Evolutionary conservation across 805 yeast species (phyloP), one percentile per base, ranked within the genome.

Genomic region (Lipomyces anomalus): DNA sequence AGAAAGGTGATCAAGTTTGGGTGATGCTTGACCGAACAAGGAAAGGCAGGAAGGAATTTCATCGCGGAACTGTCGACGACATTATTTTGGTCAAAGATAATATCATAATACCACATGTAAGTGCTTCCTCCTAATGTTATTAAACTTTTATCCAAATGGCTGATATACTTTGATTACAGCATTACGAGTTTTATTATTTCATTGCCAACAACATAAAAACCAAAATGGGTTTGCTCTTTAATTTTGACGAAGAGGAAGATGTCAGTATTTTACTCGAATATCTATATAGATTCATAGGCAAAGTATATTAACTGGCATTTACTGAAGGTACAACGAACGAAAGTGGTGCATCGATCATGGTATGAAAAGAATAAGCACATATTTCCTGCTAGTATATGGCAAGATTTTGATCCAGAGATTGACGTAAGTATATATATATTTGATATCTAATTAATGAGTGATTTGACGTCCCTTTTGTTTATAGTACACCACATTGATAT

Each of bases 311-410:
- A n/a, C n/a, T n/a, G n/a, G n/a, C n/a, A n/a, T n/a, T n/a, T n/a
- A n/a, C n/a, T n/a, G 23, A 44, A 35, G 13, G 36, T 39, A 4
- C 40, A 39, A 30, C 43, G 56, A 20, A 54, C 55, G 13, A 55
- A 57, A 38, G 53, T 62, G 20, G 65, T 62, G 16, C 48, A 51
- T 16, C 43, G 56, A 24, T 29, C 49, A 4, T 61, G 64, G 65
- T 61, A 59, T 35, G 57, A 60, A 42, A 40, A 53, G 35, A 55
- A 62, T 35, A 60, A 58, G 43, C 65, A 61, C 22, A 57, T 61
- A 2, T 61, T 46, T 46, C 66, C 65, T 3, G 59, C 59, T 6
- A 43, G 46, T 16, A 22, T 54, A 18, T 61, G 65, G 65, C 47
- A 51, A 34, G 64, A 59, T 22, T 61, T 55, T 36, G 62, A 59